Evolutionary conservation across 495 filamentous ascomycete species (phyloP), one percentile per base, ranked within the genome.

Genomic region (Annulohypoxylon nitens): DNA sequence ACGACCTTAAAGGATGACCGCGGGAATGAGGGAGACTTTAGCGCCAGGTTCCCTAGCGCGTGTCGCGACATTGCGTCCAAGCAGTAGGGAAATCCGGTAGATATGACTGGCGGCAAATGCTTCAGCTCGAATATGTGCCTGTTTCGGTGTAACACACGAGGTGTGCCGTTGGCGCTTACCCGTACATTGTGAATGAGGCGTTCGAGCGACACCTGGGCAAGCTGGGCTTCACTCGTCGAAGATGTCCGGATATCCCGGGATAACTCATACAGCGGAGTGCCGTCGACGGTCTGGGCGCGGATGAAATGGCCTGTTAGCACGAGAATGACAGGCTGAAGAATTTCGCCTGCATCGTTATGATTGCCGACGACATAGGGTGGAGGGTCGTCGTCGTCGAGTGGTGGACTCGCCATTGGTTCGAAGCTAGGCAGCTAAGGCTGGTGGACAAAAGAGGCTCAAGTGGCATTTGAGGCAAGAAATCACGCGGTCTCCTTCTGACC

Each of bases 111-210:
- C 30, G 70, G 41, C 20, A 71, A n/a, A 62, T 80, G 70, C 20
- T 64, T 53, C 11, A 82, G 67, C 47, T 70, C 71, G 69, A 78
- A 82, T 12, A 82, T 45, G 20, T 75, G 68, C 30, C 69, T 76
- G 16, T 30, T 64, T 20, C 76, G 76, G 3, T 61, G 37, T 6
- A 62, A 26, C 7, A 74, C 45, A 12, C 59, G 50, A 14, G 76
- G 76, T n/a, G 60, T 64, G 14, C 75, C 78, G 50, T 71, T 67
- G 62, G 65, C 11, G 45, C 20, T 53, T 11, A 66, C 69, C 47
- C 75, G 70, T 11, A 79, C 69, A 45, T 74, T 70, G 61, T 73
- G 69, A 12, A 80, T 70, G 4, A 82, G 61, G 1, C 80, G 80
- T 25, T 76, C 23, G 37, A 82, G 74, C 5, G 75, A 70, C 16